Base-by-base conservation (phyloP, 2,329 filamentous ascomycete species). In the Epichloe typhina region DNA sequence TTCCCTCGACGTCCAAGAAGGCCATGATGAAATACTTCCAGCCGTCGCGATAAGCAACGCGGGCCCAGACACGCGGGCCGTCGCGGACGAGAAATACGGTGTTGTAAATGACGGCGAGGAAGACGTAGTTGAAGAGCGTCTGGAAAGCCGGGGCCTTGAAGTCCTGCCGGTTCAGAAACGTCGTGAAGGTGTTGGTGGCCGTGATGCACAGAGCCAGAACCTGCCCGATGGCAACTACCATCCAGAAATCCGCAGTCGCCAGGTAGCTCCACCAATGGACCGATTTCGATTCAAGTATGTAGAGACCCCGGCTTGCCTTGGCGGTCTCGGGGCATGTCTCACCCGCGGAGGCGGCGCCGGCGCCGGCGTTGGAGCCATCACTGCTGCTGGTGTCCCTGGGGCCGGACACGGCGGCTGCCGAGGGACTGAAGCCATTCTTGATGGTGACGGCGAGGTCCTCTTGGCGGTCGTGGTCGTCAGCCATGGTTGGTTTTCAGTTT, bases 11-110 rank as follows among this genome's bases (percentile, higher is more conserved):
- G 64, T 98, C 93, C 59, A 93, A 78, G 68, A 97, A 96, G 49
- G 86, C 82, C 54, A 98, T 80, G 66, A 96, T 87, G 60, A 95
- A 77, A 71, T 94, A 97, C 69, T 88, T 88, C 93, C 91, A 97
- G 52, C 89, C 88, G 64, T 94, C 84, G 54, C 74, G 77, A 49
- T 71, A 64, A 13, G 89, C 62, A 50, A 94, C 65, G 46, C 72
- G 70, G 45, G 70, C 63, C 77, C 86, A 95, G 59, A 78, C 79
- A 61, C 79, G 81, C 58, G 82, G 75, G 4, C 93, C 91, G 63
- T 94, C 88, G 58, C 78, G 77, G 72, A 87, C 86, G 36, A 96
- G 69, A 13, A 88, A 89, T 61, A 86, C 81, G 39, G 80, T 75
- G 23, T 88, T 85, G 73, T 94, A 98, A 63, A 96, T 79, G 52